Evolutionary conservation across 169 alveolate genomes (phyloP).

Genomic region (Cryptosporidium ubiquitum): DNA sequence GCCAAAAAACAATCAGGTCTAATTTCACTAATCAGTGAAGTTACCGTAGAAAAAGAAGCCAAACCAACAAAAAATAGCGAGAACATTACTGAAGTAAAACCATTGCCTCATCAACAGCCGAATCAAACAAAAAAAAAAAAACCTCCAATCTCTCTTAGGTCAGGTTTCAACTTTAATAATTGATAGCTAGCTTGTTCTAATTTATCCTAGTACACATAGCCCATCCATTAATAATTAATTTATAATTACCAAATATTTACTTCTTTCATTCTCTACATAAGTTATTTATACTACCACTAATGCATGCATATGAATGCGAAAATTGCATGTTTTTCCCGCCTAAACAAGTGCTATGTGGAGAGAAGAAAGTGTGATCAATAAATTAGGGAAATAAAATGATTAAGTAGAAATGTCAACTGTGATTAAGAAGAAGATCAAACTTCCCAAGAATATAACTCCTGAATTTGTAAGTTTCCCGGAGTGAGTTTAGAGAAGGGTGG

Average conservation of each 20-base stretch:
- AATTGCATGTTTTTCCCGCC: constrained; percentile 21
- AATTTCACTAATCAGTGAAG: neutral
- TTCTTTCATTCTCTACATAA: neutral
- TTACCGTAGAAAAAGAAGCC: neutral
- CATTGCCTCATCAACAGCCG: neutral
- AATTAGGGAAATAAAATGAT: neutral
- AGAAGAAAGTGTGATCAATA: neutral
- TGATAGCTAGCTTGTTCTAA: neutral
- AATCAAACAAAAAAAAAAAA: constrained; percentile 1
- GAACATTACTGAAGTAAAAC: neutral
- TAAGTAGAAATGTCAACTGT: constrained; percentile 10
- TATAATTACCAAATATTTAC: neutral
- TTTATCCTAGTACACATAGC: neutral
- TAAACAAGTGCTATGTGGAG: neutral
- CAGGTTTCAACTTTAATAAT: constrained; percentile 51
- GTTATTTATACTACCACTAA: neutral
- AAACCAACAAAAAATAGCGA: neutral
- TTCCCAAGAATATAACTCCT: constrained; percentile 51
- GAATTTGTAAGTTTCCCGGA: constrained; percentile 57
- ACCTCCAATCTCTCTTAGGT: constrained; percentile 42
- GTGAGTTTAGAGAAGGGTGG: neutral
- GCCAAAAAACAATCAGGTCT: neutral
- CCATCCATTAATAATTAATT: neutral
- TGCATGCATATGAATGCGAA: neutral
- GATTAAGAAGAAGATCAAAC: constrained; percentile 32